Evolutionary conservation across 2,329 filamentous ascomycete species (phyloP), one percentile per base, ranked within the genome.

Genomic region (Penicillium vulpinum): DNA sequence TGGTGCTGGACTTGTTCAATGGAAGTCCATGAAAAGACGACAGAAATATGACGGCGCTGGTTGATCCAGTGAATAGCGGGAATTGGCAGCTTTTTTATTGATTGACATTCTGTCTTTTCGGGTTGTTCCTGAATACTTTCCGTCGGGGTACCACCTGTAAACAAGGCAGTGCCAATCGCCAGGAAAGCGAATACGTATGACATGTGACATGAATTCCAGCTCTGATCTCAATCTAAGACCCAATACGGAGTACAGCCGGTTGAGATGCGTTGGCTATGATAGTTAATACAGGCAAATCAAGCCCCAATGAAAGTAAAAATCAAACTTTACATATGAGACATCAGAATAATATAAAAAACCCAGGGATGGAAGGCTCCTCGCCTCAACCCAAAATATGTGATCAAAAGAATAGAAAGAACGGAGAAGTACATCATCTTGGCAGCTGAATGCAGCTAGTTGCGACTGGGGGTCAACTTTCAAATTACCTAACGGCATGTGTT

Each of bases 1-100:
- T 28, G 71, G 68, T 0, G 70, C 71, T 3, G 51, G 72, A 4
- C 66, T 70, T 33, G 64, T 77, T 28, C 67, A 77, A 51, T 78
- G 76, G 76, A 71, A 72, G 52, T 75, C 70, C 0, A 73, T 78
- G 55, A 75, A 54, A 50, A 36, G 45, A 35, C 31, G 48, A 24
- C 45, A 57, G 41, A 57, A 60, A 18, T n/a, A 21, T 47, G 35
- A 58, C 15, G 18, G 33, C 13, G 21, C 39, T 28, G 38, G 44
- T 28, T 51, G 24, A 54, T 35, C 9, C 18, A 21, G 13, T 11
- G 16, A 26, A 33, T 18, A 43, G 15, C 21, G 9, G 15, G 35
- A 43, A 21, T 24, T 46, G 36, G 26, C 1, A 7, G 29, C 15
- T 26, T 49, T 54, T 11, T 24, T 18, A 3, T 39, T 49, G 16